A percentile compares a stretch with the other conserved stretches of the same genome.
phyloP scores from a whole-genome alignment of 2,329 filamentous ascomycete genomes.

The Didymella pomorum region DNA sequence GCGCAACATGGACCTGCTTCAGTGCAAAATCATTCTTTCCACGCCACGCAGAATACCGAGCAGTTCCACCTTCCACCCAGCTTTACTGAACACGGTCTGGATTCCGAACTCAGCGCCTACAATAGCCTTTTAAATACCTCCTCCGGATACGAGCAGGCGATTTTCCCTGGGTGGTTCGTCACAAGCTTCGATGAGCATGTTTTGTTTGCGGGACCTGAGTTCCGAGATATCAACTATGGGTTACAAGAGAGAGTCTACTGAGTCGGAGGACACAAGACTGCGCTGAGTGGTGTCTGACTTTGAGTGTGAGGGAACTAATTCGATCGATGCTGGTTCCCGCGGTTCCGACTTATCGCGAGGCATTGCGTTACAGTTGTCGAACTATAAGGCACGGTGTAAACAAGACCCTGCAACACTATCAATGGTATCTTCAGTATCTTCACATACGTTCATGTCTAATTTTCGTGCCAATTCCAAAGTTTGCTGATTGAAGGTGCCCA shows the following conservation, averaged over 20 bases:
- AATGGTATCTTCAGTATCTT: neutral
- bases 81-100: neutral
- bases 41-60: neutral
- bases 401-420: neutral
- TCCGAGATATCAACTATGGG: neutral
- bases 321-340: neutral
- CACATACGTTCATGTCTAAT: neutral
- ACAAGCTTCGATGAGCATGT: conserved; percentile 30
- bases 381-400: neutral
- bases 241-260: neutral
- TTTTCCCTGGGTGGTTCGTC: conserved; percentile 23
- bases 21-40: neutral
- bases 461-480: neutral
- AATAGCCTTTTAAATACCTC: neutral
- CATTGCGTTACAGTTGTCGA: neutral
- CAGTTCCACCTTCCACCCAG: neutral
- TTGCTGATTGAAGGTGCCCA: neutral
- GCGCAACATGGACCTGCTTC: neutral
- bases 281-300: neutral
- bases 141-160: neutral
- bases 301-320: neutral
- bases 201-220: conserved; percentile 6
- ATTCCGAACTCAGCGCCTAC: neutral
- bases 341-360: neutral
- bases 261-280: neutral